Percentiles rank a stretch among this genome's conserved stretches.
Evolutionary conservation across 1,284 basidiomycete species (phyloP).

Genomic region (Inonotus obliquus): DNA sequence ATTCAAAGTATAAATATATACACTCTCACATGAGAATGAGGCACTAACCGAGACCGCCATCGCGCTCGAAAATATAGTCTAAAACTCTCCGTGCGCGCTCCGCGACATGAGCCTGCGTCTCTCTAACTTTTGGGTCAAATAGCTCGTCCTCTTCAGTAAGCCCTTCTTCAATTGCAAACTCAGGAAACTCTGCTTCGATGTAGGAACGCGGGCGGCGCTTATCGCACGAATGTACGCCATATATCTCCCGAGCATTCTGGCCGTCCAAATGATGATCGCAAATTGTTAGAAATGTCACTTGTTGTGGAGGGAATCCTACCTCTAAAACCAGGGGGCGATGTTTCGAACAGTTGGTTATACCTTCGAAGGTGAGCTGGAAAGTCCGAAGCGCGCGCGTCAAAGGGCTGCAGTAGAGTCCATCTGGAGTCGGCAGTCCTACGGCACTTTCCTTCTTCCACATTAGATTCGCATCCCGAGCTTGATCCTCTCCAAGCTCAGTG

Average conservation of each 20-base stretch:
- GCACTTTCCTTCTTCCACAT: slow-evolving; percentile 58
- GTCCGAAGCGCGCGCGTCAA: slow-evolving; percentile 71
- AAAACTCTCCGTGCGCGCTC: slow-evolving; percentile 52
- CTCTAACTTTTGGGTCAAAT: slow-evolving; percentile 63
- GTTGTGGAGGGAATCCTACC: slow-evolving; percentile 17
- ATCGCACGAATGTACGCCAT: slow-evolving; percentile 74
- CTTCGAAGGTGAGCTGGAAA: slow-evolving; percentile 57
- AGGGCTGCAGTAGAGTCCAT: slow-evolving; percentile 66
- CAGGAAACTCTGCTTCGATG: slow-evolving; percentile 54
- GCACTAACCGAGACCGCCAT: slow-evolving; percentile 46
- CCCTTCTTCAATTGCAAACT: slow-evolving; percentile 57
- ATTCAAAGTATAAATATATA: not conserved
- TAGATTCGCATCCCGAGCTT: slow-evolving; percentile 52
- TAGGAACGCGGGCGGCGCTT: slow-evolving; percentile 51
- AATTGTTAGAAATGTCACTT: not conserved
- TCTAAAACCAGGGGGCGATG: slow-evolving; percentile 28
- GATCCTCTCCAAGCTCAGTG: slow-evolving; percentile 58
- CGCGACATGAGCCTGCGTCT: slow-evolving; percentile 53
- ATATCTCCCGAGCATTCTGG: slow-evolving; percentile 67
- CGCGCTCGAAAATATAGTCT: slow-evolving; percentile 55
- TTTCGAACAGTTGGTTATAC: slow-evolving; percentile 28
- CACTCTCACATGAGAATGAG: slow-evolving; percentile 2
- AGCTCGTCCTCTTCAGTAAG: slow-evolving; percentile 72
- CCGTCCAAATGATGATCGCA: not conserved
- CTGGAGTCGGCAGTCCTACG: slow-evolving; percentile 54